These are phyloP conservation scores for Hansenula anomala DNA, from an alignment of 1,139 yeast species.

Conservation along the genomic window DNA sequence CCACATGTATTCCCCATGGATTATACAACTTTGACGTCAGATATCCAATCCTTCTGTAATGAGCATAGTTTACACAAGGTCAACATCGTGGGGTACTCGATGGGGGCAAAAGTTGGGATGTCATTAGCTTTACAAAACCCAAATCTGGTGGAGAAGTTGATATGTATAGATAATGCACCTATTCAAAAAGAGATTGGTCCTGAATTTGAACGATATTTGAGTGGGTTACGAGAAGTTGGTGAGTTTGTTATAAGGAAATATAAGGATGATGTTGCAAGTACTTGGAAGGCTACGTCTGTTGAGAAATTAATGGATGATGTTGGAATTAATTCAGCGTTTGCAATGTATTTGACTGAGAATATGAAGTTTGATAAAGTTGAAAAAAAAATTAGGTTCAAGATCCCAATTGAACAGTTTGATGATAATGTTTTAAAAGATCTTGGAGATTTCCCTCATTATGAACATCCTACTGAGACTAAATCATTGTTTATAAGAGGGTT, in stretches of 20 bases:
- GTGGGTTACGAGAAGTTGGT: slow-evolving; percentile 2
- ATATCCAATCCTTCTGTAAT: slow-evolving; percentile 27
- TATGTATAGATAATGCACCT: slow-evolving; percentile 44
- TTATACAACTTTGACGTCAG: slow-evolving; percentile 33
- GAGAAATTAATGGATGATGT: too few relatives aligned
- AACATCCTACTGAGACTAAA: slow-evolving; percentile 25
- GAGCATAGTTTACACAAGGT: slow-evolving; percentile 21
- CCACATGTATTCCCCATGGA: slow-evolving; percentile 30
- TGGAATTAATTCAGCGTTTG: too few relatives aligned
- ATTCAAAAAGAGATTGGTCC: slow-evolving; percentile 13
- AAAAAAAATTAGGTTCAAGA: neutral
- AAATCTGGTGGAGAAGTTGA: slow-evolving; percentile 28
- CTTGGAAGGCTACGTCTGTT: too few relatives aligned
- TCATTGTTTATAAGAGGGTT: slow-evolving; percentile 32
- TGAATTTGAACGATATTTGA: slow-evolving; percentile 4
- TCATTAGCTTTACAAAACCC: slow-evolving; percentile 31
- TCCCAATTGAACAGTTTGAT: neutral
- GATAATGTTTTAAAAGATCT: neutral
- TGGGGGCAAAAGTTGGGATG: slow-evolving; percentile 52
- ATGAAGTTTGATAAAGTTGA: slow-evolving; percentile 2
- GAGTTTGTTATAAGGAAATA: too few relatives aligned
- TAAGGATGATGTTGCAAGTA: too few relatives aligned
- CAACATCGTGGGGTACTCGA: slow-evolving; percentile 41
- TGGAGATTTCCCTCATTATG: too few relatives aligned
- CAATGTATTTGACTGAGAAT: slow-evolving; percentile 2